Percentiles rank a stretch among this genome's conserved stretches.
Evolutionary conservation across 306 rosid species (phyloP).

Genomic region (Trifolium subterraneum): DNA sequence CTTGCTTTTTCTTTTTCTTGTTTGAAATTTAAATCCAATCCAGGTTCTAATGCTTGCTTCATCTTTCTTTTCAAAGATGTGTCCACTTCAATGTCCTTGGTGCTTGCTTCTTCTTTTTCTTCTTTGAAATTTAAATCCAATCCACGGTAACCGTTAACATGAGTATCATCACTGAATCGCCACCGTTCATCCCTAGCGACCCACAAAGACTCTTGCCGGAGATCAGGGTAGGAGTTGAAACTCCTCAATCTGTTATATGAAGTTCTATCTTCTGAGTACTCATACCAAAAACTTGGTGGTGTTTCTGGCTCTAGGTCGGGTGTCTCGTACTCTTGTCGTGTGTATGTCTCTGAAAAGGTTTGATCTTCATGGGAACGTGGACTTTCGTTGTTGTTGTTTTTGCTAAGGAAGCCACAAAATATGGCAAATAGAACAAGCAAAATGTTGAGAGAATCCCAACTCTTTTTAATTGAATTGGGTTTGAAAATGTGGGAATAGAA

Average conservation of each 20-base stretch:
- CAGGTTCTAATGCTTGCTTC: slow-evolving; percentile 4
- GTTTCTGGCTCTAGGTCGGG: slow-evolving; percentile 44
- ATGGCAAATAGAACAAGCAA: slow-evolving; percentile 87
- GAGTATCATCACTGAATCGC: slow-evolving; percentile 74
- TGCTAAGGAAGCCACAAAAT: slow-evolving; percentile 77
- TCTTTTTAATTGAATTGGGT: slow-evolving; percentile 69
- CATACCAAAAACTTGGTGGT: slow-evolving; percentile 58
- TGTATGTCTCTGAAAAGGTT: slow-evolving; percentile 39
- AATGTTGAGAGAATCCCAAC: slow-evolving; percentile 82
- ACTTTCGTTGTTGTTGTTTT: slow-evolving; percentile 42
- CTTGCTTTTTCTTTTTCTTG: slow-evolving; percentile 17
- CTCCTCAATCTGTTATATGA: slow-evolving; percentile 58
- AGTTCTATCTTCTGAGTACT: slow-evolving; percentile 61
- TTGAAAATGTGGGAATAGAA: slow-evolving; percentile 61
- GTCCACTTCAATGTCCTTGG: slow-evolving; percentile 47
- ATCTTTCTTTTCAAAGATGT: slow-evolving; percentile 14
- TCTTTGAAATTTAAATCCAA: slow-evolving; percentile 25
- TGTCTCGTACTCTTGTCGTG: slow-evolving; percentile 37
- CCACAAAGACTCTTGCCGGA: slow-evolving; percentile 70
- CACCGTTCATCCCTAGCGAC: slow-evolving; percentile 55
- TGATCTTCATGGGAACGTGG: slow-evolving; percentile 48
- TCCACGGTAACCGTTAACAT: slow-evolving; percentile 46
- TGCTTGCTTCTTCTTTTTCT: slow-evolving; percentile 13
- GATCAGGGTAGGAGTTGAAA: slow-evolving; percentile 88
- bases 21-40: slow-evolving; percentile 23